phyloP scores from a whole-genome alignment of 2,329 filamentous ascomycete genomes.

The Colletotrichum sp. region DNA sequence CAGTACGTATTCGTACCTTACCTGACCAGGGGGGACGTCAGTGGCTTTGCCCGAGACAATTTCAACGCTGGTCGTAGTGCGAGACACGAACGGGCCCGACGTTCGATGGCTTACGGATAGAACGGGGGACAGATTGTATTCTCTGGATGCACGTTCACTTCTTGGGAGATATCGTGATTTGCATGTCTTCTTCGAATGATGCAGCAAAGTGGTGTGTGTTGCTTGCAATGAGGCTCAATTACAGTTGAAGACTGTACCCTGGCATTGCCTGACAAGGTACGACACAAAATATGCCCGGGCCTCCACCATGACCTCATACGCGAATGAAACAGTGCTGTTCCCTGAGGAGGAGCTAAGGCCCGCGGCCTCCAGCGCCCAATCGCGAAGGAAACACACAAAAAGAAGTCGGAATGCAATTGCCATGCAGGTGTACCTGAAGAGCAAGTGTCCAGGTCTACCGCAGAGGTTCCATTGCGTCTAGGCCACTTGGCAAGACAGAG shows the following conservation, averaged over 20 bases:
- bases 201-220: background rate
- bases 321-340: constrained; percentile 14
- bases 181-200: background rate
- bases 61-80: background rate
- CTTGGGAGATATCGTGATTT: background rate
- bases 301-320: constrained; percentile 22
- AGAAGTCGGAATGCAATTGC: background rate
- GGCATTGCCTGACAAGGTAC: background rate
- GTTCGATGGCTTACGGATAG: background rate
- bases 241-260: background rate
- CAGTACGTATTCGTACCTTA: background rate
- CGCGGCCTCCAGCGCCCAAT: background rate
- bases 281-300: background rate
- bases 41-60: constrained; percentile 3
- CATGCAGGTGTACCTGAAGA: background rate
- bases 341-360: background rate
- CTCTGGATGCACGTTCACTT: background rate
- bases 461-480: background rate
- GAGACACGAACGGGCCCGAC: background rate
- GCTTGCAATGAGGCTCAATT: constrained; percentile 1
- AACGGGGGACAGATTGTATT: background rate
- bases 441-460: background rate
- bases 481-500: background rate
- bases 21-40: background rate
- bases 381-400: background rate